Evolutionary conservation across 2,329 filamentous ascomycete species (phyloP).

Genomic region (Epichloe coenophiala): DNA sequence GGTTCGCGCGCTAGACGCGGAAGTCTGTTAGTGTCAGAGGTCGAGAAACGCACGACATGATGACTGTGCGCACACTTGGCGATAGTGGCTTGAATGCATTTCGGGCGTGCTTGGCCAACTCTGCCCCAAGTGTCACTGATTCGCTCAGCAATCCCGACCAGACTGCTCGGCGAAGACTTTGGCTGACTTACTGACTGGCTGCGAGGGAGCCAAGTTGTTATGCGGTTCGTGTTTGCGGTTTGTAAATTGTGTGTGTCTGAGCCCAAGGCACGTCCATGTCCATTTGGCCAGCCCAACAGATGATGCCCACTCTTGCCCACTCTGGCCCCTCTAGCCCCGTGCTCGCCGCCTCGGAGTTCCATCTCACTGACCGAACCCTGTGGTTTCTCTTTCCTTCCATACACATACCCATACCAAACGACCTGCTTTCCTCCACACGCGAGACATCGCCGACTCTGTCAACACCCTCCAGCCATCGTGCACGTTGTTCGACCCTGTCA

Average conservation of each 20-base stretch:
- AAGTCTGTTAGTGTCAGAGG: not conserved
- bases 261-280: not conserved
- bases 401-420: constrained; percentile 1
- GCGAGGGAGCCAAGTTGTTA: not conserved
- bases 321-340: not conserved
- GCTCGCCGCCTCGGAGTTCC: not conserved
- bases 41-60: not conserved
- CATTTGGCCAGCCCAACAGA: not conserved
- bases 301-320: not conserved
- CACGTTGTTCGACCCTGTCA: not conserved
- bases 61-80: too few relatives aligned
- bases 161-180: too few relatives aligned
- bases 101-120: not conserved
- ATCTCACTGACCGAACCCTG: constrained; percentile 3
- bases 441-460: not conserved
- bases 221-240: not conserved
- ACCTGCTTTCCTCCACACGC: constrained; percentile 2
- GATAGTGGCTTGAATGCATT: not conserved
- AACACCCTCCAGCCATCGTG: not conserved
- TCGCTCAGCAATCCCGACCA: too few relatives aligned
- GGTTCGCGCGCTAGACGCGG: not conserved
- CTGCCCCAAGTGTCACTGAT: not conserved
- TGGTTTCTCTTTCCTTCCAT: constrained; percentile 6
- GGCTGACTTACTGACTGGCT: not conserved
- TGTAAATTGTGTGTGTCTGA: not conserved